A percentile compares a stretch with the other conserved stretches of the same genome.
phyloP scores from a whole-genome alignment of 2,329 filamentous ascomycete species.

The Ascochyta pisi region DNA sequence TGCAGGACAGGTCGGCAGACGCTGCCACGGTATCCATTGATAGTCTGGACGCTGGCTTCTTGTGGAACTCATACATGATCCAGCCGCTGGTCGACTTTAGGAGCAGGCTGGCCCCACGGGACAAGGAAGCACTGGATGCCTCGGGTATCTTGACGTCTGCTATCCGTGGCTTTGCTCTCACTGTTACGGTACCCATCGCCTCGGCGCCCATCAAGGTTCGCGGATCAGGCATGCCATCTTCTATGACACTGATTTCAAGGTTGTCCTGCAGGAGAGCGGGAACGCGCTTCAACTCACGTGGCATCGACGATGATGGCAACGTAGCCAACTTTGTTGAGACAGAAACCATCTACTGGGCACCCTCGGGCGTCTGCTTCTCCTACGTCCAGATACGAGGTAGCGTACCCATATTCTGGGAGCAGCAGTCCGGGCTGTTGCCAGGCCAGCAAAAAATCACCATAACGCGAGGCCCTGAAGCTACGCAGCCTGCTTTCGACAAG shows the following conservation, averaged over 20 bases:
- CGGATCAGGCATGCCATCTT: constrained; percentile 77
- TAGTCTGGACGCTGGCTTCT: constrained; percentile 87
- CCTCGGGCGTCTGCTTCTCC: constrained; percentile 80
- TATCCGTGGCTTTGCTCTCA: constrained; percentile 90
- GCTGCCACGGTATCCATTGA: constrained; percentile 85
- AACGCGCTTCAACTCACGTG: constrained; percentile 94
- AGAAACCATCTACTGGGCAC: constrained; percentile 89
- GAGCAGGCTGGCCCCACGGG: constrained; percentile 75
- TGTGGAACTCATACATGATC: constrained; percentile 99
- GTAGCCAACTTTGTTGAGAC: constrained; percentile 99
- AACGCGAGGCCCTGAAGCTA: constrained; percentile 86
- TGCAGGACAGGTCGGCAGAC: constrained; percentile 87
- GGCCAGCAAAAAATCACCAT: constrained; percentile 94
- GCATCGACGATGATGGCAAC: constrained; percentile 96
- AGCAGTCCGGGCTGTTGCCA: constrained; percentile 83
- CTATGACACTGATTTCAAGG: constrained; percentile 87
- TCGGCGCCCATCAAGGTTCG: constrained; percentile 72
- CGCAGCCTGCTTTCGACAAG: constrained; percentile 92
- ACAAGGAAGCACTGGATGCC: constrained; percentile 80
- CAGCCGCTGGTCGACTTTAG: constrained; percentile 89
- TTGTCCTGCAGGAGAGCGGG: constrained; percentile 90
- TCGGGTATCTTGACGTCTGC: constrained; percentile 91
- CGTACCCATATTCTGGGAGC: constrained; percentile 97
- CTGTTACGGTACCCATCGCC: constrained; percentile 81
- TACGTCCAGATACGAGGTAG: constrained; percentile 93